These are phyloP conservation scores for Pisolithus tinctorius DNA, from an alignment of 768 basidiomycete species.

Conservation along the genomic window DNA sequence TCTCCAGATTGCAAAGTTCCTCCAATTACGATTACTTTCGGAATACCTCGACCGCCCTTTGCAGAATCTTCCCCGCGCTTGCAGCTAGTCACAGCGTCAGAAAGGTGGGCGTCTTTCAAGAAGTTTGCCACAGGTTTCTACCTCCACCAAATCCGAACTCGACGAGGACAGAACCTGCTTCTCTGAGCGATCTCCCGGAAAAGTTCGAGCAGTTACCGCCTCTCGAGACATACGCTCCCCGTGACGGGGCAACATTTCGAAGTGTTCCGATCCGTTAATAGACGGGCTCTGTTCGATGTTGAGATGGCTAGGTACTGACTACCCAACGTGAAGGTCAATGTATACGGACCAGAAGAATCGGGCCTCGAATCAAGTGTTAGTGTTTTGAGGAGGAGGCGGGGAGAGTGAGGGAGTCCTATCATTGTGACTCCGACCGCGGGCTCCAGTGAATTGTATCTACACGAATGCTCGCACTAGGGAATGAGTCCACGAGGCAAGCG, in stretches of 20 bases:
- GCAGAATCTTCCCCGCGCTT: background rate
- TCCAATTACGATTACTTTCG: background rate
- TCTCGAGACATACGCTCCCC: background rate
- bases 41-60: background rate
- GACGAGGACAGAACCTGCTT: background rate
- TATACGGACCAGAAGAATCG: background rate
- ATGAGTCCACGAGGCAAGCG: too few species aligned
- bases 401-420: background rate
- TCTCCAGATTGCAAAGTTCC: constrained; percentile 5
- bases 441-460: too few species aligned
- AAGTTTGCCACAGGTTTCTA: background rate
- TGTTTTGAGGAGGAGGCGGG: background rate
- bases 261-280: background rate
- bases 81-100: background rate
- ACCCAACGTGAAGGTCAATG: constrained; percentile 2
- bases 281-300: constrained; percentile 5
- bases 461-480: too few species aligned
- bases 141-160: background rate
- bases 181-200: constrained; percentile 1
- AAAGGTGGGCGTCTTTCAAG: background rate
- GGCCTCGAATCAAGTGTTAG: background rate
- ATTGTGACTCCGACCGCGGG: too few species aligned
- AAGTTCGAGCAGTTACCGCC: constrained; percentile 1
- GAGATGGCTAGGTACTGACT: background rate
- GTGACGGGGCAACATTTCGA: background rate